Percentiles rank a stretch among this genome's conserved stretches.
Conservation (phyloP, 176 grass and related monocot genomes). For the Melocanna baccifera region DNA sequence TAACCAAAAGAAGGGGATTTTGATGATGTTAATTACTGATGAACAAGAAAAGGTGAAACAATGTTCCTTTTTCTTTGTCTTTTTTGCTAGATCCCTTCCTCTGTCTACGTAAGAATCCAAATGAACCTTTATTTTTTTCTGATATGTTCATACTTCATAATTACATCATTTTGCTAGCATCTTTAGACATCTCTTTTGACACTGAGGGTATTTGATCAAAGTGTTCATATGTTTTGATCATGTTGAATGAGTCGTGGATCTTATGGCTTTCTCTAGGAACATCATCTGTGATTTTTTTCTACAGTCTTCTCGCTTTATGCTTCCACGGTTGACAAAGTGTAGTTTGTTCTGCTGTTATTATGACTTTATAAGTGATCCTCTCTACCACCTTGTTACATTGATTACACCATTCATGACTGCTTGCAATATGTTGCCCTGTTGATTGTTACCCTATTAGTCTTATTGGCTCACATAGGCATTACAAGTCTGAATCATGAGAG, state of each 20-base stretch:
- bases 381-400: neutral
- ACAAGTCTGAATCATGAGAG: neutral
- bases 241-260: neutral
- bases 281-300: neutral
- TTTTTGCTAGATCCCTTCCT: too few species aligned
- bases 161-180: neutral
- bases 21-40: too few species aligned
- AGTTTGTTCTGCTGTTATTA: neutral
- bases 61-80: too few species aligned
- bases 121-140: neutral
- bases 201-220: neutral
- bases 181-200: neutral
- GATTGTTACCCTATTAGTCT: neutral
- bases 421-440: neutral
- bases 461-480: neutral
- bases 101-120: constrained; percentile 64
- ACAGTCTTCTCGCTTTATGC: neutral
- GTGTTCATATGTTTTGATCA: neutral
- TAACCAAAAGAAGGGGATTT: too few species aligned
- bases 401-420: neutral
- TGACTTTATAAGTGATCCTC: neutral
- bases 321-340: neutral
- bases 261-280: neutral
- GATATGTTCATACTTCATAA: neutral
- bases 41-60: too few species aligned